These are phyloP conservation scores for Bipolaris zeicola DNA, from an alignment of 2,329 filamentous ascomycete species.

Conservation along the genomic window DNA sequence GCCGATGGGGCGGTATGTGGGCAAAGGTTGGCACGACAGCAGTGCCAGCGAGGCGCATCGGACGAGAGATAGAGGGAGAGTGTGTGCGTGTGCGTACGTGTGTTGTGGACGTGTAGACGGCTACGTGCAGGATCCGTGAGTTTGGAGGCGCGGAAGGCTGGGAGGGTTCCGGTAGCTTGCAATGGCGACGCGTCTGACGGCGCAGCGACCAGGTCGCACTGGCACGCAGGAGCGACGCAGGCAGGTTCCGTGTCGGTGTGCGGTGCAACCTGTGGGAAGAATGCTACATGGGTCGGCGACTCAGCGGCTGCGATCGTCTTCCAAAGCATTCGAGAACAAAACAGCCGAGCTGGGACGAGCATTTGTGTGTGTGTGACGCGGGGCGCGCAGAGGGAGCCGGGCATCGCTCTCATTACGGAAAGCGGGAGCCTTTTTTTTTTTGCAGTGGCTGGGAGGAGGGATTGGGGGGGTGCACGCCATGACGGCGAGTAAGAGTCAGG, in stretches of 20 bases:
- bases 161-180: constrained; percentile 32
- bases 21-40: not conserved
- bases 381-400: constrained; percentile 29
- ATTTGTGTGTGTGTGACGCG: constrained; percentile 20
- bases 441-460: not conserved
- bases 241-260: constrained; percentile 19
- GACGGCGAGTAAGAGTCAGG: not conserved
- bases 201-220: constrained; percentile 14
- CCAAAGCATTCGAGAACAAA: constrained; percentile 32
- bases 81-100: no score
- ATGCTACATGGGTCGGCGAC: constrained; percentile 15
- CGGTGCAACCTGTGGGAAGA: constrained; percentile 13
- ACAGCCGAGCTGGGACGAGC: constrained; percentile 22
- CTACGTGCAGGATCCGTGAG: constrained; percentile 33
- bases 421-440: constrained; percentile 4
- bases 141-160: constrained; percentile 40
- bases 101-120: not conserved
- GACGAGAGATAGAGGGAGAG: not conserved
- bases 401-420: constrained; percentile 31
- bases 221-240: not conserved
- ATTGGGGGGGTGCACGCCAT: not conserved
- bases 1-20: constrained; percentile 9
- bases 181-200: constrained; percentile 34
- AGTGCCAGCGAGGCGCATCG: not conserved
- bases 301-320: constrained; percentile 16